These are phyloP conservation scores for Nepenthes alata DNA, from an alignment of 179 eudicot genomes.

Conservation along the genomic window DNA sequence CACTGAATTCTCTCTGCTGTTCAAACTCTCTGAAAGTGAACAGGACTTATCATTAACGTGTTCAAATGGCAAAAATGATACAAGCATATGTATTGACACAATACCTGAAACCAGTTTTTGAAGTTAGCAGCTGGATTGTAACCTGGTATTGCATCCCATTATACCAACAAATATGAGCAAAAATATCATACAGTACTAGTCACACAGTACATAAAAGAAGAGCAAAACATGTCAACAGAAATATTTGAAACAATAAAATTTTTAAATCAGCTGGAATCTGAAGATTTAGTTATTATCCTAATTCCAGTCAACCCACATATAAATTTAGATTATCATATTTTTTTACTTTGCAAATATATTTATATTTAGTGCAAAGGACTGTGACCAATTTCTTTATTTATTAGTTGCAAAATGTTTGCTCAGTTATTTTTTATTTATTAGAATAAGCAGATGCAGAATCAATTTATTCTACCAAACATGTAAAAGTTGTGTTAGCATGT, in stretches of 20 bases:
- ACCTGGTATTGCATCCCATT: slow-evolving; percentile 45
- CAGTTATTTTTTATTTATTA: too few relatives aligned
- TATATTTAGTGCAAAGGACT: too few relatives aligned
- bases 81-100: background rate
- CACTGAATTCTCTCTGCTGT: slow-evolving; percentile 82
- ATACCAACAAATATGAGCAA: background rate
- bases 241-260: background rate
- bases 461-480: too few relatives aligned
- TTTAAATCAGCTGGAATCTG: too few relatives aligned
- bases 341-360: too few relatives aligned
- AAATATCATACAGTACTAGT: background rate
- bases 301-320: too few relatives aligned
- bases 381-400: too few relatives aligned
- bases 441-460: too few relatives aligned
- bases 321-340: too few relatives aligned
- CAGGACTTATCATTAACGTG: slow-evolving; percentile 3
- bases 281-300: too few relatives aligned
- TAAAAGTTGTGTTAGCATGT: too few relatives aligned
- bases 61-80: background rate
- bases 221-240: background rate
- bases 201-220: background rate
- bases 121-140: slow-evolving; percentile 82
- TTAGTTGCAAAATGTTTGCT: too few relatives aligned
- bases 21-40: slow-evolving; percentile 72
- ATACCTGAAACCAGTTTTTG: slow-evolving; percentile 97